phyloP scores from a whole-genome alignment of 805 yeast species.

The Candida palmyrensis region DNA sequence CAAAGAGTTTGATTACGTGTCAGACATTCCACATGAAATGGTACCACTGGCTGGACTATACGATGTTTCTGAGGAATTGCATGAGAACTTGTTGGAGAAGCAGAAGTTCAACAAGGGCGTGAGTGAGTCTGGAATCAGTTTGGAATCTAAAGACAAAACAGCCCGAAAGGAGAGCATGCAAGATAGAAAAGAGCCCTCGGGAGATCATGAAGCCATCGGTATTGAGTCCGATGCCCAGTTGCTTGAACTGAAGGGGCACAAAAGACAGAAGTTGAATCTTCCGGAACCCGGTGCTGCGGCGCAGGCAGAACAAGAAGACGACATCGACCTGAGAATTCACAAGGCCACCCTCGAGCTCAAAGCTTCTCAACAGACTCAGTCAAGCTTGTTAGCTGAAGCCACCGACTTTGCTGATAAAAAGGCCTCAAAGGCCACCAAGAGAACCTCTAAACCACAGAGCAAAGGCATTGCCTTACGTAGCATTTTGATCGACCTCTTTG shows the following conservation, averaged over 20 bases:
- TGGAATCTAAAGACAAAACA: conserved; percentile 26
- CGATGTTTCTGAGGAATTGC: conserved; percentile 59
- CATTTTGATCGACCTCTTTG: conserved; percentile 11
- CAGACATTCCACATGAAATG: conserved; percentile 76
- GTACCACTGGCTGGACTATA: conserved; percentile 63
- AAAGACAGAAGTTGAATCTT: conserved; percentile 19
- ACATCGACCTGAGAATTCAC: conserved; percentile 29
- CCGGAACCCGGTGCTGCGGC: conserved; percentile 17
- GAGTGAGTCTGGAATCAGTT: conserved; percentile 38
- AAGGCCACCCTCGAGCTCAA: conserved; percentile 29
- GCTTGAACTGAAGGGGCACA: conserved; percentile 14
- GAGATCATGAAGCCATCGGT: conserved; percentile 12
- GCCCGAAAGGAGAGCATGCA: conserved; percentile 19
- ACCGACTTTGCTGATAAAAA: not conserved
- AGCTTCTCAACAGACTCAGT: conserved; percentile 22
- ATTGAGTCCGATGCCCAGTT: conserved; percentile 20
- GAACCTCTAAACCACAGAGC: no score
- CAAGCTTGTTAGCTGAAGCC: conserved; percentile 26
- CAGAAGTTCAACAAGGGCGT: conserved; percentile 41
- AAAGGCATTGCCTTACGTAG: no score
- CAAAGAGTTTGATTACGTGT: conserved; percentile 74
- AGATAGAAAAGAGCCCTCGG: conserved; percentile 10
- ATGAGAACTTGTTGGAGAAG: conserved; percentile 31
- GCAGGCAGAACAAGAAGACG: conserved; percentile 27
- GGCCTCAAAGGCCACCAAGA: not conserved